These are phyloP conservation scores for Suillus bovinus DNA, from an alignment of 768 basidiomycete genomes.

Conservation along the genomic window DNA sequence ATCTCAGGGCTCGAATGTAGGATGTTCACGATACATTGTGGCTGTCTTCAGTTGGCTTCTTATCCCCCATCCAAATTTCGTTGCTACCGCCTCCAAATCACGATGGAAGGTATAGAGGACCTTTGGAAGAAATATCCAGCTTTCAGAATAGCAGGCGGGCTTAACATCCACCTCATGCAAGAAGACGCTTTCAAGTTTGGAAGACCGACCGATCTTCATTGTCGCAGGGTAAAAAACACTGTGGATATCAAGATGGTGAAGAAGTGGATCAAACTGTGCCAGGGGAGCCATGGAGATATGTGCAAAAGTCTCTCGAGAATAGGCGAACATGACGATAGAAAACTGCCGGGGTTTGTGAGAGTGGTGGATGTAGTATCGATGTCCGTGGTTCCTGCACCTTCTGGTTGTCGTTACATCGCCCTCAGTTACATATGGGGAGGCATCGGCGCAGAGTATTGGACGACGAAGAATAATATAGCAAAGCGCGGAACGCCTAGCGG, in stretches of 20 bases:
- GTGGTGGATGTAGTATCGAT: slow-evolving; percentile 8
- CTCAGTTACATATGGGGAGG: slow-evolving; percentile 27
- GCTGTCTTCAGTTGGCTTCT: background rate
- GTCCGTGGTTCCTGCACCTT: slow-evolving; percentile 14
- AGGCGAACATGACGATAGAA: background rate
- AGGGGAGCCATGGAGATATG: background rate
- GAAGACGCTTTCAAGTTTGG: slow-evolving; percentile 10
- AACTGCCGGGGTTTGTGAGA: slow-evolving; percentile 7
- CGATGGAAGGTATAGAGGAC: background rate
- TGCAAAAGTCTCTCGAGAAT: slow-evolving; percentile 6
- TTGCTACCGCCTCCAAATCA: slow-evolving; percentile 7
- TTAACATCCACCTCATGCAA: slow-evolving; percentile 7
- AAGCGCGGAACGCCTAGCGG: background rate
- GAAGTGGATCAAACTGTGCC: slow-evolving; percentile 9
- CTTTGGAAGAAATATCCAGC: background rate
- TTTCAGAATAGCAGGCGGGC: background rate
- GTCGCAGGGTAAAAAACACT: slow-evolving; percentile 7
- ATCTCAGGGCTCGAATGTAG: slow-evolving; percentile 3
- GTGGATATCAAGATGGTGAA: slow-evolving; percentile 9
- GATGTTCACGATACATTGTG: background rate
- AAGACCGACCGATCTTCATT: slow-evolving; percentile 6
- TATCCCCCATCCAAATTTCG: background rate
- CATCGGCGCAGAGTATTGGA: slow-evolving; percentile 8
- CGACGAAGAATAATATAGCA: slow-evolving; percentile 2
- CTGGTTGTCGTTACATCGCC: slow-evolving; percentile 23